Base-by-base conservation (phyloP, 495 filamentous ascomycete genomes). In the Baudoinia panamericana region DNA sequence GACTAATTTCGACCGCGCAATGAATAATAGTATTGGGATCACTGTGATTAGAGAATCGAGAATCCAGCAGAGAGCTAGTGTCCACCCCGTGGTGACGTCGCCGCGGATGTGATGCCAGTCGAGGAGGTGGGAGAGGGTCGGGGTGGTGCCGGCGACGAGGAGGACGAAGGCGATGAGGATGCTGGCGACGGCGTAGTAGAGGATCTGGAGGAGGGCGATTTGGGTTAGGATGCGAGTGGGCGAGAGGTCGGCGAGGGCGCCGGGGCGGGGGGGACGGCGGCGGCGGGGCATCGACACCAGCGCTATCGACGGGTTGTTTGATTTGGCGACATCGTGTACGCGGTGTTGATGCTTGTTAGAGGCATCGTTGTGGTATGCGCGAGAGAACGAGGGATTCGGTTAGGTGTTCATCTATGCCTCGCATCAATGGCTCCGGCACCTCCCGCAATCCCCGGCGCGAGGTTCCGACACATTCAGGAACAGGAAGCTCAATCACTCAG, bases 21-120 rank as follows among this genome's bases (percentile, higher is more conserved):
- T 74, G 43, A 94, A 65, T 36, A 85, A 59, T 23, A 87, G 69
- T 25, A 90, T 71, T n/a, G 80, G 77, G 21, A 88, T 70, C 12
- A 82, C 75, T 88, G 78, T 75, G 42, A 84, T 62, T 10, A 82
- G 63, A 37, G 76, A 75, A 53, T 80, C 79, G 52, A 93, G 60
- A 57, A 93, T 54, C 85, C 86, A 93, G 9, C 93, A 76, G 41
- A 93, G 66, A 3, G 82, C 84, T 48, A 92, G 53, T 58, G 87
- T 80, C 88, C 88, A 99, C 30, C 90, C 90, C 26, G 84, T 71
- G 5, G 85, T 86, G 4, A 80, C 93, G 64, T 96, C 92, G 26
- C 84, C 87, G 44, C 87, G 65, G 45, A 96, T 54, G n/a, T 71
- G 68, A 37, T 74, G 66, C 84, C 88, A 95, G 48, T 73, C 76